Base-by-base conservation (phyloP, 768 basidiomycete genomes). In the Arthromyces matolae region DNA sequence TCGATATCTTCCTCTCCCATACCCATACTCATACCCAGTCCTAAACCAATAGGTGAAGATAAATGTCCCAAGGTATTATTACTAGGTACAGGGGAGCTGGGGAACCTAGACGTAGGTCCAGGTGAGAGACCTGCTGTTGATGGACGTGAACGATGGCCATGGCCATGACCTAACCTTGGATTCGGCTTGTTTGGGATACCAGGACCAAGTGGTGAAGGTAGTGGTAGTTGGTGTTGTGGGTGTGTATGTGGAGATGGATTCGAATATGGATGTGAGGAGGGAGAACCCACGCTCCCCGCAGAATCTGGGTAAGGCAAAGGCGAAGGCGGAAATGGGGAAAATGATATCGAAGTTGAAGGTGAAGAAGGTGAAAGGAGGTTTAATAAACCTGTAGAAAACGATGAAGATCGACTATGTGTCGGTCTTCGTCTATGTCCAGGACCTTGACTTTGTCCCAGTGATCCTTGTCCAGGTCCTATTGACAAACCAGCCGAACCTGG, bases 351-450 rank as follows among this genome's bases (percentile, higher is more conserved):
- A 50, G 31, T 8, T 20, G 34, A 34, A 6, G 25, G 13, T 5
- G 24, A 18, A 3, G 14, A 62, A 5, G 77, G 71, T 1, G 77
- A 73, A 5, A 79, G 63, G 1, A 79, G 68, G 6, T 76, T 77
- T 9, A 79, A 61, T 1, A 85, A 55, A 13, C 80, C 78, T 1
- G 71, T 69, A 3, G 79, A 75, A 14, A 81, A 66, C 1, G 77
- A 81, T 0, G 76, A 62, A 0, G 82, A 74, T 3, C 83, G 75
- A 3, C 66, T 65, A 35, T 81, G 80, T 9, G 70, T 64, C 5
- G 62, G 69, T 50, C 62, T 38, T 31, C 61, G 54, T 38, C 61
- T 55, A 41, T 55, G 62, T 20, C 20, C 38, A 2, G 37, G n/a
- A 1, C 29, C 38, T 3, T 8, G 7, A 35, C n/a, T n/a, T n/a